Percentiles rank a stretch among this genome's conserved stretches.
Conservation (phyloP, 108 stramenopile genomes). For the Cyclotella choctawhatcheeana region DNA sequence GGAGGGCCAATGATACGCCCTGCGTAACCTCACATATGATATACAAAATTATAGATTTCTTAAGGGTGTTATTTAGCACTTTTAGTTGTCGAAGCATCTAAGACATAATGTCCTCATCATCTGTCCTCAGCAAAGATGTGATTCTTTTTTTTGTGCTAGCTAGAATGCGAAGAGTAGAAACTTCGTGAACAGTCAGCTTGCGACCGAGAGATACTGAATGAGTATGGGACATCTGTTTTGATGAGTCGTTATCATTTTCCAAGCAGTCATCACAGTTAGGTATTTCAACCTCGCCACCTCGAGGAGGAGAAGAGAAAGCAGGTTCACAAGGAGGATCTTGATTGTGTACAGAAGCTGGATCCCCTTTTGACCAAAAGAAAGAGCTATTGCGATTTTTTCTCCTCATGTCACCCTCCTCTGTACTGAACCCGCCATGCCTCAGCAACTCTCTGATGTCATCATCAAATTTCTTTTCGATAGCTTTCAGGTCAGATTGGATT, state of each 20-base stretch:
- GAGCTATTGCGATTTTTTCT: constrained; percentile 32
- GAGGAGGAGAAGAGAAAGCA: constrained; percentile 10
- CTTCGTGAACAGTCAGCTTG: constrained; percentile 42
- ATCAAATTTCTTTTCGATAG: constrained; percentile 57
- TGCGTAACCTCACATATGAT: constrained; percentile 10
- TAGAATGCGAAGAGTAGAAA: constrained; percentile 41
- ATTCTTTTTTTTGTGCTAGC: constrained; percentile 46
- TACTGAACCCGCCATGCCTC: constrained; percentile 26
- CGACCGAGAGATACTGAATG: no score
- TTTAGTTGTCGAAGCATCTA: no score
- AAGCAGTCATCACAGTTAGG: constrained; percentile 6
- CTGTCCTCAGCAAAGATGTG: constrained; percentile 19
- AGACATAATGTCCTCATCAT: not conserved
- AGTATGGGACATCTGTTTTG: not conserved
- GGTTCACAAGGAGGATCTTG: not conserved
- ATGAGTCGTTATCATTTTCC: constrained; percentile 14
- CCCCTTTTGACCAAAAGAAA: constrained; percentile 36
- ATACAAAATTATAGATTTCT: no score
- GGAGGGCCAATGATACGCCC: constrained; percentile 50
- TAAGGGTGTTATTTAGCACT: no score
- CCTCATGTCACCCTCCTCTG: constrained; percentile 22
- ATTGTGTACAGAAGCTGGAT: not conserved
- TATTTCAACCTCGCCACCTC: constrained; percentile 28
- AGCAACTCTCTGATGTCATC: constrained; percentile 53
- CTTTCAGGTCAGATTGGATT: constrained; percentile 42